A percentile compares a stretch with the other conserved stretches of the same genome.
These are phyloP conservation scores for Venturia aucupariae DNA, from an alignment of 2,329 filamentous ascomycete species.

Conservation along the genomic window DNA sequence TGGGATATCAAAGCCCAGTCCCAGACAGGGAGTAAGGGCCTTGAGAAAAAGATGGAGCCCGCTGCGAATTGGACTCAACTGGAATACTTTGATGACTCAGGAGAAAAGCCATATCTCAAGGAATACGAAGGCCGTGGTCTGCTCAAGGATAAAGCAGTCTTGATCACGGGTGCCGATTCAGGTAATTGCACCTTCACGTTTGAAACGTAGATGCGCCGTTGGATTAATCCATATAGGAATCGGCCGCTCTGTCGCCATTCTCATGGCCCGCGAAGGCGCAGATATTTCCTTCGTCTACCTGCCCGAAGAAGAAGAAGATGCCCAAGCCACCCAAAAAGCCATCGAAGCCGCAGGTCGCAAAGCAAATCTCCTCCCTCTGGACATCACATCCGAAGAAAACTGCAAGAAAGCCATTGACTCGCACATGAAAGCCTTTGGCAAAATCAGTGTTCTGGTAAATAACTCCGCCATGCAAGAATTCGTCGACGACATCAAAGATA, in stretches of 20 bases:
- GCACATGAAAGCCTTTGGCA: constrained; percentile 40
- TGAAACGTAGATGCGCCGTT: too few species aligned
- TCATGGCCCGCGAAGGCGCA: constrained; percentile 50
- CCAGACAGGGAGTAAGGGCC: constrained; percentile 24
- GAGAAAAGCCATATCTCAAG: constrained; percentile 33
- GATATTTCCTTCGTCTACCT: constrained; percentile 48
- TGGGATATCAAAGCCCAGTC: constrained; percentile 21
- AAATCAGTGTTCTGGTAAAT: constrained; percentile 44
- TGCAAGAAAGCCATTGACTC: constrained; percentile 44
- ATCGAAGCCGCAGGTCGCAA: constrained; percentile 42
- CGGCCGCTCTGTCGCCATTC: constrained; percentile 44
- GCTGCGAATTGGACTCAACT: constrained; percentile 26
- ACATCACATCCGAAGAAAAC: constrained; percentile 42
- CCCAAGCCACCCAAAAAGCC: constrained; percentile 42
- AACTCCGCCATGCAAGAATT: constrained; percentile 49
- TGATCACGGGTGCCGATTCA: constrained; percentile 77
- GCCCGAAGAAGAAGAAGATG: constrained; percentile 47
- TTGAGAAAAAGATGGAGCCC: constrained; percentile 24
- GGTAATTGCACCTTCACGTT: constrained; percentile 40
- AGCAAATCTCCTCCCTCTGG: constrained; percentile 40
- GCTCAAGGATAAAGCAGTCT: constrained; percentile 61
- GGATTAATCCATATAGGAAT: too few species aligned
- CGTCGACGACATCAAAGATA: constrained; percentile 44
- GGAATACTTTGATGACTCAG: constrained; percentile 24
- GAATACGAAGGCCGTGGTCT: constrained; percentile 68